Percentiles rank a stretch among this genome's conserved stretches.
Evolutionary conservation across 2,329 filamentous ascomycete genomes (phyloP).

Genomic region (Botryotinia narcissicola): DNA sequence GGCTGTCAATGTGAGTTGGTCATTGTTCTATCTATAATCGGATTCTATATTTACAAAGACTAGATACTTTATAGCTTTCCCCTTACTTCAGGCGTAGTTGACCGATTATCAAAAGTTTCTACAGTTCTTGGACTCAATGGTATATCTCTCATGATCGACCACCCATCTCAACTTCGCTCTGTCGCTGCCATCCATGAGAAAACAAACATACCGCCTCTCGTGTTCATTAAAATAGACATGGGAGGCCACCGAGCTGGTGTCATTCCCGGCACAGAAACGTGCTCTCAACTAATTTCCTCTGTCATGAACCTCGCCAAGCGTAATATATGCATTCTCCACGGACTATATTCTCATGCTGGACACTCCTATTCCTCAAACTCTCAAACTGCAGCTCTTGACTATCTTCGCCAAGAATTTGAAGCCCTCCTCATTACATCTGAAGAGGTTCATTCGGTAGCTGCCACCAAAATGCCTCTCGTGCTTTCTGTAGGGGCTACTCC

Average conservation of each 20-base stretch:
- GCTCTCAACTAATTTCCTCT: constrained; percentile 47
- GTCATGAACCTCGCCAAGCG: constrained; percentile 46
- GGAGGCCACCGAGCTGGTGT: constrained; percentile 71
- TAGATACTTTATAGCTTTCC: constrained; percentile 62
- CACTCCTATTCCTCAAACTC: constrained; percentile 62
- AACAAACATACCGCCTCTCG: constrained; percentile 49
- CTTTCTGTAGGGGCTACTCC: constrained; percentile 77
- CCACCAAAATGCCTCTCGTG: constrained; percentile 41
- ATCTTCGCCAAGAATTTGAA: constrained; percentile 59
- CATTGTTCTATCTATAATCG: not conserved
- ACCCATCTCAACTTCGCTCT: constrained; percentile 57
- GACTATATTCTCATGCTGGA: constrained; percentile 72
- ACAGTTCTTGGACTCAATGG: constrained; percentile 53
- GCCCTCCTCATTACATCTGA: constrained; percentile 49
- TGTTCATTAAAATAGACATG: constrained; percentile 74
- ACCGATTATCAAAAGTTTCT: constrained; percentile 58
- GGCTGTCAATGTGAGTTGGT: constrained; percentile 54
- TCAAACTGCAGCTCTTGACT: constrained; percentile 56
- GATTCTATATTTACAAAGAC: constrained; percentile 11
- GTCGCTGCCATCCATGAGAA: constrained; percentile 45
- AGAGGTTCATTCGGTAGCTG: constrained; percentile 32
- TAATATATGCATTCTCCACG: constrained; percentile 49
- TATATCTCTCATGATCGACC: constrained; percentile 68
- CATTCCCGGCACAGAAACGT: constrained; percentile 47
- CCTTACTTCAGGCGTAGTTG: constrained; percentile 57